Base-by-base conservation (phyloP, 2,329 filamentous ascomycete species). In the Aureobasidium mangrovei region DNA sequence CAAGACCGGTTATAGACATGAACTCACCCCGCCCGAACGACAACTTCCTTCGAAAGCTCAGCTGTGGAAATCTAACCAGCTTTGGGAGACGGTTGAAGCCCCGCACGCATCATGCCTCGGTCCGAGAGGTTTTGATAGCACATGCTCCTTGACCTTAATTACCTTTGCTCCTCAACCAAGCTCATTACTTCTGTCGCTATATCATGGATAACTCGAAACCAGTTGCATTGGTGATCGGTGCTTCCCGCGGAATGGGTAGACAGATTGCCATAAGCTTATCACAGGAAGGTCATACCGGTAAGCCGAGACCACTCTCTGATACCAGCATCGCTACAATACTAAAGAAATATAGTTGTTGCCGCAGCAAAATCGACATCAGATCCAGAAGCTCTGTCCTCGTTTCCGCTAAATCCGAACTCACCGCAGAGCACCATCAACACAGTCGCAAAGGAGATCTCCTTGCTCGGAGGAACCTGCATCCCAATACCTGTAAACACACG, bases 211-310 rank as follows among this genome's bases (percentile, higher is more conserved):
- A 47, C 28, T 8, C 27, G 7, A 32, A 47, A 35, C 35, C 10
- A 7, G 62, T 67, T 27, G 64, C 64, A 4, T 45, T 67, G 32
- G 62, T 67, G 7, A 60, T 67, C 4, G 65, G 65, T n/a, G 63
- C 85, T 2, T 91, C 86, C 0, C 75, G 88, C 58, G 88, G 88
- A 36, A 91, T 94, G 59, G 88, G 88, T 43, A 76, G 87, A 39
- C 88, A 93, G 67, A 75, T 93, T 38, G 87, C 88, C 54, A 78
- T 94, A 62, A 85, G 89, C 64, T 74, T 94, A 3, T 85, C 87
- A 6, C 80, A 74, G 61, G 77, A 83, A 59, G 83, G 81, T 36
- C 91, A 91, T 65, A 73, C 77, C 53, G 85, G 88, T 88, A 71
- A 45, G 62, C 59, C 26, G 18, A 7, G 27, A 33, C 42, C 8